phyloP scores from a whole-genome alignment of 2,329 filamentous ascomycete species.

The Macrophomina pseudophaseolina region DNA sequence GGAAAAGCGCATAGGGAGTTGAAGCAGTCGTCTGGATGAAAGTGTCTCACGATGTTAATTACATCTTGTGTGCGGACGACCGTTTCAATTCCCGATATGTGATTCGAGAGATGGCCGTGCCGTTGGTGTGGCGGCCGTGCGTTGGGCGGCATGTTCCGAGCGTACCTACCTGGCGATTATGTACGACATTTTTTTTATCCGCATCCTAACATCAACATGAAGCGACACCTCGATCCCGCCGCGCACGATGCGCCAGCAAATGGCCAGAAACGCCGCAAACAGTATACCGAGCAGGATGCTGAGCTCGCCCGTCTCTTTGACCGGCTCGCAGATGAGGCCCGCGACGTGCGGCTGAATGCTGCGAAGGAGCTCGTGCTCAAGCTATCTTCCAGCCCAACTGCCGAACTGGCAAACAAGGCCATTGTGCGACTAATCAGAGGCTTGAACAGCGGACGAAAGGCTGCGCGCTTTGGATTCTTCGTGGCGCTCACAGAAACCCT shows the following conservation, averaged over 20 bases:
- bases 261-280: constrained; percentile 39
- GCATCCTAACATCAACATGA: background rate
- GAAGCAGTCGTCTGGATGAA: background rate
- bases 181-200: no score
- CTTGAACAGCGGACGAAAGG: constrained; percentile 87
- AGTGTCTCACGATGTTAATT: no score
- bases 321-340: constrained; percentile 53
- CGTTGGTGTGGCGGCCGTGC: no score
- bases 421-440: constrained; percentile 73
- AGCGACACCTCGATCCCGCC: constrained; percentile 20
- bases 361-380: constrained; percentile 51
- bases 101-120: no score
- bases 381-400: constrained; percentile 46
- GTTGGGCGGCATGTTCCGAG: no score
- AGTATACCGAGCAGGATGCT: constrained; percentile 46
- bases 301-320: constrained; percentile 54
- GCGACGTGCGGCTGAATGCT: constrained; percentile 50
- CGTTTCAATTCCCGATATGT: no score
- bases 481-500: constrained; percentile 84
- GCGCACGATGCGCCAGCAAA: constrained; percentile 31
- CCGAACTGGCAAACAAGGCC: constrained; percentile 46
- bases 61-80: no score
- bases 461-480: constrained; percentile 86
- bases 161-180: no score
- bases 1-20: background rate